Base-by-base conservation (phyloP, 768 basidiomycete species). In the Mycena amicta region DNA sequence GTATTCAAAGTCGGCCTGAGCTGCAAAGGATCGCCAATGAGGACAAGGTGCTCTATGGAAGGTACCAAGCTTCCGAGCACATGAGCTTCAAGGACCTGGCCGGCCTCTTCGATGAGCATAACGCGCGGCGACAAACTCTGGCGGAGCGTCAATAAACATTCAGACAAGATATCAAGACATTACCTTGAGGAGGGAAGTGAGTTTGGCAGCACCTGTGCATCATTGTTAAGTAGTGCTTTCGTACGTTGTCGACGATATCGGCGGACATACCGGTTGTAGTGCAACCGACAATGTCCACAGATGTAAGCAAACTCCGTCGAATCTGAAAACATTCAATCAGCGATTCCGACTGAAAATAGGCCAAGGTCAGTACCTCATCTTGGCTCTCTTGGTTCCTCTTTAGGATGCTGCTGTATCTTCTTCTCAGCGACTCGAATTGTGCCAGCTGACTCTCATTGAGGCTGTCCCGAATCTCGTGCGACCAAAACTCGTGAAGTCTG, bases 1-100 rank as follows among this genome's bases (percentile, higher is more conserved):
- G 83, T 88, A 30, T 83, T 83, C 45, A 91, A 59, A 0, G 79
- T 89, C 0, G 87, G 90, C 1, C 91, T 82, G 1, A 93, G 77
- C 70, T 92, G 91, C 2, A 82, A 75, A 5, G 90, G 91, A 60
- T 93, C 91, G 0, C 91, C 91, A n/a, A 92, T 91, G 41, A 86
- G 75, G 56, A 93, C 90, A 22, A 92, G 74, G 37, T 92, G 90
- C 57, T 91, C 80, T 0, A 92, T 79, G 3, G 85, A 82, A 0
- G 80, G 78, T 2, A 89, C 88, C 1, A 91, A 75, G 33, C 79
- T 82, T 2, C 81, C 82, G 4, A 92, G 69, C 16, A 92, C 78
- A 60, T 92, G 90, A 3, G 90, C 87, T 71, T 92, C 90, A 27
- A 92, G 77, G 1, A 92, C 88, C 71, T 93, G 90, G 0, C 90